Conservation (phyloP, 345 rosid genomes). For the Euphorbia lathyris region DNA sequence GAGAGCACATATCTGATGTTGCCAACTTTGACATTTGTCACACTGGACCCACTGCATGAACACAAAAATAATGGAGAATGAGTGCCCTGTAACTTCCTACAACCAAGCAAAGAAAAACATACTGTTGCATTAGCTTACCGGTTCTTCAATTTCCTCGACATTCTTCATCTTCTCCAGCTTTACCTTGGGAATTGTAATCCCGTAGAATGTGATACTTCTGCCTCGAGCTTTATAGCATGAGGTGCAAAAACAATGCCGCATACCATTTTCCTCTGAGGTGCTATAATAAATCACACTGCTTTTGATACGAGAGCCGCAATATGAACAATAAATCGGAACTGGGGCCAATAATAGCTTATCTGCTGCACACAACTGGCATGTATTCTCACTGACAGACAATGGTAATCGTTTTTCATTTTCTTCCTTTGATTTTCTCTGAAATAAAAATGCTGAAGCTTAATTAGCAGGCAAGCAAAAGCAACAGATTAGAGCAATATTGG, state of each 20-base stretch:
- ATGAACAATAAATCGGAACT: constrained; percentile 44
- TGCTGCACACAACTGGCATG: constrained; percentile 47
- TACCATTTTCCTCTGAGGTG: constrained; percentile 27
- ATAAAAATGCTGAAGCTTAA: constrained; percentile 11
- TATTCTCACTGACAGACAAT: constrained; percentile 21
- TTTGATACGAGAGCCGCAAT: constrained; percentile 36
- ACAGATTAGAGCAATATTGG: neutral
- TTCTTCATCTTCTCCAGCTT: constrained; percentile 36
- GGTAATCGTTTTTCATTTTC: constrained; percentile 15
- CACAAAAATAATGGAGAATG: neutral
- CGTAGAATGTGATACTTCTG: constrained; percentile 22
- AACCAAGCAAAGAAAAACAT: neutral
- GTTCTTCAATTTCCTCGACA: constrained; percentile 34
- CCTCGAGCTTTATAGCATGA: constrained; percentile 35
- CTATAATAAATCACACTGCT: constrained; percentile 33
- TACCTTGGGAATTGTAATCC: constrained; percentile 32
- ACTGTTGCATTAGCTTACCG: constrained; percentile 29
- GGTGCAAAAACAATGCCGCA: constrained; percentile 39
- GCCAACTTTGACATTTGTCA: constrained; percentile 51
- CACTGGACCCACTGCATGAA: constrained; percentile 57
- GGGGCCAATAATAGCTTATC: constrained; percentile 36
- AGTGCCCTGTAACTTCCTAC: neutral
- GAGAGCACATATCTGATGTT: constrained; percentile 65
- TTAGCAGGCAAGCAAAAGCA: constrained; percentile 13
- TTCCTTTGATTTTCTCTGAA: constrained; percentile 24